Evolutionary conservation across 2,329 filamentous ascomycete genomes (phyloP), one percentile per base, ranked within the genome.

Genomic region (Botrytis byssoidea): DNA sequence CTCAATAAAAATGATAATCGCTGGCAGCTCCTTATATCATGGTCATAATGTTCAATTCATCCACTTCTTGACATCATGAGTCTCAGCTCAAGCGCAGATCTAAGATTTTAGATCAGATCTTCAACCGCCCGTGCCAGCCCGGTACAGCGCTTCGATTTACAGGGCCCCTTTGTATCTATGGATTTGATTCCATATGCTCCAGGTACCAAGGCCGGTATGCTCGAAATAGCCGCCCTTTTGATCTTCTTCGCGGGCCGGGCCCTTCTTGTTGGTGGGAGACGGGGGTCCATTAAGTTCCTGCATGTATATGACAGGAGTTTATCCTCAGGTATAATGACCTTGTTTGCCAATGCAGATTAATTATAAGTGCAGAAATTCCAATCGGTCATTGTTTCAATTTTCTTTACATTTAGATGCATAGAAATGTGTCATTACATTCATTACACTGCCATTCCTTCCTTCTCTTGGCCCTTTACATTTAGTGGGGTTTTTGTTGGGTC

Each of bases 41-140:
- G n/a, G 51, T 4, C 51, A 14, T 63, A 37, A 37, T 42, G 60
- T n/a, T 63, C 35, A 63, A 29, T 40, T 42, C 35, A 63, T 10
- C 60, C 60, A 63, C 60, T 63, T 63, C 37, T 40, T 63, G 60
- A 63, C 37, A 63, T 42, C 35, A 18, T 63, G n/a, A 18, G n/a
- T 29, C 51, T 57, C 51, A 57, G 51, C n/a, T 55, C 25, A n/a
- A 37, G 25, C 22, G 37, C 37, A 42, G 35, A 40, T 61, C 59
- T 63, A 22, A n/a, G 16, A 40, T 37, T 20, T 18, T 5, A 40
- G 7, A n/a, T 42, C 35, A n/a, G 60, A 63, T 40, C 37, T 29
- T 42, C 35, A 42, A 3, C 37, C 37, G 7, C 20, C 60, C 37
- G n/a, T 64, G 37, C 40, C n/a, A 64, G 37, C 51, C 51, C 18